A percentile compares a stretch with the other conserved stretches of the same genome.
phyloP scores from a whole-genome alignment of 176 grass and related monocot species.

The Poa pratensis region DNA sequence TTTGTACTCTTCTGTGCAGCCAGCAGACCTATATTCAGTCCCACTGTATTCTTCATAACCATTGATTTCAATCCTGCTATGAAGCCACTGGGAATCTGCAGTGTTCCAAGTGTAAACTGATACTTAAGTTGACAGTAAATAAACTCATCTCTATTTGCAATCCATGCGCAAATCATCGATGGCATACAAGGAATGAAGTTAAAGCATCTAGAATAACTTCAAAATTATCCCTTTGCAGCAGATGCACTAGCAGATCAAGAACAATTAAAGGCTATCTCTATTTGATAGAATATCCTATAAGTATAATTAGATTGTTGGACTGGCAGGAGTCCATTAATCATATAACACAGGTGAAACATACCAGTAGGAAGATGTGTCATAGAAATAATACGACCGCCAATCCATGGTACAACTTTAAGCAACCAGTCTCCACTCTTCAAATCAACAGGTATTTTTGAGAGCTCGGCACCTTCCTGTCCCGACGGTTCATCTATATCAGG shows the following conservation, averaged over 20 bases:
- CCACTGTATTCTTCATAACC: conserved; percentile 96
- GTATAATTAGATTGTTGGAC: conserved; percentile 10
- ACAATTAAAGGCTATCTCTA: conserved; percentile 20
- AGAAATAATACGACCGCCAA: conserved; percentile 89
- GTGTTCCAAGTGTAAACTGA: conserved; percentile 24
- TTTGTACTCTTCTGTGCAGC: conserved; percentile 89
- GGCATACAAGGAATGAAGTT: neutral
- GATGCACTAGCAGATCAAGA: neutral
- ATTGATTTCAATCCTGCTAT: conserved; percentile 85
- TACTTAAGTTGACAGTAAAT: neutral
- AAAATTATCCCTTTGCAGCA: neutral
- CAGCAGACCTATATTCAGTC: conserved; percentile 93
- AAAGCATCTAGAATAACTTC: conserved; percentile 1
- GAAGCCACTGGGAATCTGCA: conserved; percentile 91
- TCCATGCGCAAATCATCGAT: conserved; percentile 1
- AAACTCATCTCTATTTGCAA: conserved; percentile 14
- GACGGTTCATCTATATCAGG: conserved; percentile 63
- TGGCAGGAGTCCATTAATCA: conserved; percentile 14
- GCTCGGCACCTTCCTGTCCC: conserved; percentile 68
- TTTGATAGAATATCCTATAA: conserved; percentile 8
- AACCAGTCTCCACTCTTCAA: conserved; percentile 84
- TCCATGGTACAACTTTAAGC: conserved; percentile 90
- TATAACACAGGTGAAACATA: conserved; percentile 43
- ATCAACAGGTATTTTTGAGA: conserved; percentile 85
- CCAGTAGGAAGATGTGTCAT: conserved; percentile 92